Percentiles rank a stretch among this genome's conserved stretches.
Conservation (phyloP, 345 rosid species). For the Cardamine chenopodiifolia region DNA sequence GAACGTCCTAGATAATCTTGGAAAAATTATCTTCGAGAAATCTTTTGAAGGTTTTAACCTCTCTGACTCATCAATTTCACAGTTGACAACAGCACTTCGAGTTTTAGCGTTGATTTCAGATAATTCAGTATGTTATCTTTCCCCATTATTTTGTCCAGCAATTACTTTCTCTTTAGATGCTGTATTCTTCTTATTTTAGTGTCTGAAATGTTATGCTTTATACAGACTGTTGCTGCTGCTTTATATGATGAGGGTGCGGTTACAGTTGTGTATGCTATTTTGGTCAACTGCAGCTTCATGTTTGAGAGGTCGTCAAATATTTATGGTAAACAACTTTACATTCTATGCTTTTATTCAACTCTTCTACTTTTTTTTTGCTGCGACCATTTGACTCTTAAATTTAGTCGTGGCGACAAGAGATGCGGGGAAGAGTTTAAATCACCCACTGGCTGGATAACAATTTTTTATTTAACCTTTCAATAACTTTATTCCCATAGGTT, state of each 20-base stretch:
- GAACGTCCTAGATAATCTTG: constrained; percentile 87
- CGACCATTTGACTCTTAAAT: constrained; percentile 5
- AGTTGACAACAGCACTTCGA: constrained; percentile 89
- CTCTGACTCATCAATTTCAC: constrained; percentile 83
- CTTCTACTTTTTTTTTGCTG: not conserved
- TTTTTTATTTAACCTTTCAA: constrained; percentile 3
- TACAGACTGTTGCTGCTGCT: constrained; percentile 82
- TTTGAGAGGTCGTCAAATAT: constrained; percentile 91
- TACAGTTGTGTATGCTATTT: constrained; percentile 70
- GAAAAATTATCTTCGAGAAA: constrained; percentile 74
- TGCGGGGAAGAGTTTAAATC: constrained; percentile 14
- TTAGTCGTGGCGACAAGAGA: constrained; percentile 23
- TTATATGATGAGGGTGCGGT: constrained; percentile 90
- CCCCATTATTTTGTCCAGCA: constrained; percentile 11
- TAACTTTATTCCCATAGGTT: constrained; percentile 23
- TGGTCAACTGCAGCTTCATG: constrained; percentile 92
- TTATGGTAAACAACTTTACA: constrained; percentile 60
- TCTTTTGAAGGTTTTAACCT: constrained; percentile 83
- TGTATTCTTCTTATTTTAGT: constrained; percentile 9
- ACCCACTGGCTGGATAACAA: constrained; percentile 12
- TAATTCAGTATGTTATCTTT: constrained; percentile 66
- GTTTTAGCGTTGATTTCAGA: constrained; percentile 85
- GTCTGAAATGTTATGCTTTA: constrained; percentile 34
- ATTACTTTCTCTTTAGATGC: constrained; percentile 24
- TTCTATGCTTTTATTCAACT: constrained; percentile 9